Evolutionary conservation across 2,329 filamentous ascomycete genomes (phyloP).

Genomic region (Ceratocystis huliohia): DNA sequence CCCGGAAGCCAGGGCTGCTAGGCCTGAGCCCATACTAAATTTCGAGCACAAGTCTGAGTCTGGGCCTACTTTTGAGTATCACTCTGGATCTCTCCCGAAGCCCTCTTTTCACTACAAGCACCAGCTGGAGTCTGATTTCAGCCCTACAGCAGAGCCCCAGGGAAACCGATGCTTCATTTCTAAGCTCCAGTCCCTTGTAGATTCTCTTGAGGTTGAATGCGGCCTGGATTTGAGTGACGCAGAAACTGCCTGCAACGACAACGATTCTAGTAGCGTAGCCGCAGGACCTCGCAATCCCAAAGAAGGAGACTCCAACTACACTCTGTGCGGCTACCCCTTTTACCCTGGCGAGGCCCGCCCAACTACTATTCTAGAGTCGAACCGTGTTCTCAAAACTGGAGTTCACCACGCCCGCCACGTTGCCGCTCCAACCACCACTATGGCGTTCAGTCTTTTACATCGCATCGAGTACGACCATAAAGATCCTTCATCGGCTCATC

Average conservation of each 20-base stretch:
- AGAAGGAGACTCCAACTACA: background rate
- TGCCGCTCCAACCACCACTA: conserved; percentile 6
- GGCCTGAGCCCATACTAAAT: too few relatives aligned
- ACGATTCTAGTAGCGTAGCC: background rate
- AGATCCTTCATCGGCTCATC: conserved; percentile 11
- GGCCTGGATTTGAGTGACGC: conserved; percentile 1
- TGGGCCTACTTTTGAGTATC: background rate
- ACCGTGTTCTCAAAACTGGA: conserved; percentile 3
- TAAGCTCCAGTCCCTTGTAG: background rate
- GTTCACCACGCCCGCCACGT: conserved; percentile 7
- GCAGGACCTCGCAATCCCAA: background rate
- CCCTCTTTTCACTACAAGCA: background rate
- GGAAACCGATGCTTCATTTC: conserved; percentile 10
- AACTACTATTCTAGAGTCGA: background rate
- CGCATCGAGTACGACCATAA: background rate
- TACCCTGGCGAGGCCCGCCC: background rate
- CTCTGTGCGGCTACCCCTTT: background rate
- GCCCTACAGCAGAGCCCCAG: background rate
- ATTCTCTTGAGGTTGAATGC: conserved; percentile 1
- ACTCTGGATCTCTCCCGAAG: too few relatives aligned
- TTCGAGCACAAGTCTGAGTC: background rate
- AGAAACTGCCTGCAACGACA: background rate
- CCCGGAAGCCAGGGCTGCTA: background rate
- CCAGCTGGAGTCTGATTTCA: background rate
- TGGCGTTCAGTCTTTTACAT: conserved; percentile 6